phyloP scores from a whole-genome alignment of 345 rosid species.

The Linum lewisii region DNA sequence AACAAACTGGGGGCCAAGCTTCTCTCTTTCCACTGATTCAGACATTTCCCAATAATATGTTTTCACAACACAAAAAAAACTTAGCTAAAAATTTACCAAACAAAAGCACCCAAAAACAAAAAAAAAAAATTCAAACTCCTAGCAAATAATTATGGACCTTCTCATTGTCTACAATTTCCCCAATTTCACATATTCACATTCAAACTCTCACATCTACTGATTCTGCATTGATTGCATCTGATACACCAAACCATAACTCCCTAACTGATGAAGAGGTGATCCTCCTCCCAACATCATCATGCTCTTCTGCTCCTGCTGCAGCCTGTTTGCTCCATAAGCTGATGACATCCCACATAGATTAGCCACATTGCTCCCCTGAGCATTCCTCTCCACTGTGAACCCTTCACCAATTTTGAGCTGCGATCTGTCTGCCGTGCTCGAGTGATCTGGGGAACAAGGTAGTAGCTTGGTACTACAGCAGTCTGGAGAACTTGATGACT shows the following conservation, averaged over 20 bases:
- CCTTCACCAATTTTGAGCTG: slow-evolving; percentile 23
- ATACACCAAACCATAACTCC: slow-evolving; percentile 20
- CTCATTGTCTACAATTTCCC: background rate
- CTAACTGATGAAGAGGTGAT: too few species aligned
- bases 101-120: too few species aligned
- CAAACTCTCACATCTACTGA: slow-evolving; percentile 10
- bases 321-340: slow-evolving; percentile 32
- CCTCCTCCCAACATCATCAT: slow-evolving; percentile 26
- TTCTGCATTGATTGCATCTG: slow-evolving; percentile 42
- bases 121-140: background rate
- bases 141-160: background rate
- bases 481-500: slow-evolving; percentile 28
- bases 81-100: too few species aligned
- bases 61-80: too few species aligned
- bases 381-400: slow-evolving; percentile 27
- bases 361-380: slow-evolving; percentile 25
- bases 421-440: slow-evolving; percentile 28
- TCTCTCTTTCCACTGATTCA: too few species aligned
- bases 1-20: too few species aligned
- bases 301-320: slow-evolving; percentile 53
- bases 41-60: too few species aligned
- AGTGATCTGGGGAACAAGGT: slow-evolving; percentile 31
- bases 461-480: slow-evolving; percentile 18
- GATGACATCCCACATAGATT: slow-evolving; percentile 42
- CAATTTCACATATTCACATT: background rate